These are phyloP conservation scores for Aegilops bicornis DNA, from an alignment of 176 grass and related monocot species.

Conservation along the genomic window DNA sequence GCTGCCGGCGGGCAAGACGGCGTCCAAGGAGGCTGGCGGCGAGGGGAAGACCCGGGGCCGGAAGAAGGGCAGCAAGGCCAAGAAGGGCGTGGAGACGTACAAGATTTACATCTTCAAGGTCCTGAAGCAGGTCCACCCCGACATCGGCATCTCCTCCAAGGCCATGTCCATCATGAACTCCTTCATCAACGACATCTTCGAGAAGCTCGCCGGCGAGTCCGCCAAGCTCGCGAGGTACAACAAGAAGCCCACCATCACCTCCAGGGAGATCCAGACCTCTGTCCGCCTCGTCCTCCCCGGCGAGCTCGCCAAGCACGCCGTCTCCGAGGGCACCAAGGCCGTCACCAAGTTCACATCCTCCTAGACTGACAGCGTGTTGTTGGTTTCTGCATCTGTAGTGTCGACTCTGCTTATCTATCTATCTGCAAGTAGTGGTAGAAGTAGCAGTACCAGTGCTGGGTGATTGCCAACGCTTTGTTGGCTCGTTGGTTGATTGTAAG, in stretches of 20 bases:
- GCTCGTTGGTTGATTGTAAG: too few species aligned
- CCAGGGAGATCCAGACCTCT: constrained; percentile 55
- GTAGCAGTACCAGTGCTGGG: too few species aligned
- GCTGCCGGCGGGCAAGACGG: too few species aligned
- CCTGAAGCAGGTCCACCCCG: constrained; percentile 84
- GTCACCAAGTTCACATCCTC: constrained; percentile 60
- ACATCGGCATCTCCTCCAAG: constrained; percentile 95
- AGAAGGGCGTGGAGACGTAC: constrained; percentile 73
- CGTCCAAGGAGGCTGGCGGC: too few species aligned
- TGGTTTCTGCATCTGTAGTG: too few species aligned
- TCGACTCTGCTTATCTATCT: too few species aligned
- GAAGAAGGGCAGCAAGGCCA: constrained; percentile 27
- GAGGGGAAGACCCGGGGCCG: too few species aligned
- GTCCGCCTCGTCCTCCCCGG: constrained; percentile 63
- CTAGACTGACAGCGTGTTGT: background rate
- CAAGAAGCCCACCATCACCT: constrained; percentile 65
- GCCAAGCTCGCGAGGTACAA: constrained; percentile 47
- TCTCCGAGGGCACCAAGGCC: constrained; percentile 62
- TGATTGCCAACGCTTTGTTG: too few species aligned
- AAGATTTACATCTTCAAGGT: constrained; percentile 99
- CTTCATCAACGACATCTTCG: constrained; percentile 90
- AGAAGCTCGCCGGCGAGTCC: constrained; percentile 68
- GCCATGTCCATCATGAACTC: constrained; percentile 98
- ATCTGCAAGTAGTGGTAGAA: too few species aligned
- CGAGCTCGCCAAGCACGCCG: constrained; percentile 64